These are phyloP conservation scores for Cryptococcus sp. DNA, from an alignment of 1,284 basidiomycete species.

Conservation along the genomic window DNA sequence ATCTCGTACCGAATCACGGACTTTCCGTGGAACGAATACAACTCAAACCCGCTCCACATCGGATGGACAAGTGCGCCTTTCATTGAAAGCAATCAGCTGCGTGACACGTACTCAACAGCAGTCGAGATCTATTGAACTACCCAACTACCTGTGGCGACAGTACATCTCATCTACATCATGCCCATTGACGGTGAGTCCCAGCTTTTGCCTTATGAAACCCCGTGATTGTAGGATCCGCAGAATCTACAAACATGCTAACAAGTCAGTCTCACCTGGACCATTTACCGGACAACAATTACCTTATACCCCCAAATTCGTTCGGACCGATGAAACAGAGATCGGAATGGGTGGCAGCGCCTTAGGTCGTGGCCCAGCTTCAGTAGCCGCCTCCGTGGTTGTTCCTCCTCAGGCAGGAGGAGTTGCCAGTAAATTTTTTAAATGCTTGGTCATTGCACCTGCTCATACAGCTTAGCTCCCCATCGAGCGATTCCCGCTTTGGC, in stretches of 20 bases:
- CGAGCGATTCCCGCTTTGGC: conserved; percentile 29
- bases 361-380: conserved; percentile 11
- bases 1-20: no score
- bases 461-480: conserved; percentile 18
- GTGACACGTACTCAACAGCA: no score
- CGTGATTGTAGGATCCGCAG: not conserved
- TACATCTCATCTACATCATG: not conserved
- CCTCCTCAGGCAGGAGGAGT: conserved; percentile 26
- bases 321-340: conserved; percentile 3
- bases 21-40: no score
- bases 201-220: not conserved
- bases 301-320: conserved; percentile 25
- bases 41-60: no score
- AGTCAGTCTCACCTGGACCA: conserved; percentile 24
- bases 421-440: conserved; percentile 17
- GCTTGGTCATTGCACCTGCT: no score
- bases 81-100: no score
- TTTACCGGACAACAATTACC: conserved; percentile 26
- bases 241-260: not conserved
- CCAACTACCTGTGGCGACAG: no score
- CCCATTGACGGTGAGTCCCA: not conserved
- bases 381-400: conserved; percentile 24
- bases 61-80: no score
- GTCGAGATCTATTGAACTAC: no score
- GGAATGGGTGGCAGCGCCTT: not conserved